phyloP scores from a whole-genome alignment of 2,329 filamentous ascomycete species.

The Dactylella cylindrospora region DNA sequence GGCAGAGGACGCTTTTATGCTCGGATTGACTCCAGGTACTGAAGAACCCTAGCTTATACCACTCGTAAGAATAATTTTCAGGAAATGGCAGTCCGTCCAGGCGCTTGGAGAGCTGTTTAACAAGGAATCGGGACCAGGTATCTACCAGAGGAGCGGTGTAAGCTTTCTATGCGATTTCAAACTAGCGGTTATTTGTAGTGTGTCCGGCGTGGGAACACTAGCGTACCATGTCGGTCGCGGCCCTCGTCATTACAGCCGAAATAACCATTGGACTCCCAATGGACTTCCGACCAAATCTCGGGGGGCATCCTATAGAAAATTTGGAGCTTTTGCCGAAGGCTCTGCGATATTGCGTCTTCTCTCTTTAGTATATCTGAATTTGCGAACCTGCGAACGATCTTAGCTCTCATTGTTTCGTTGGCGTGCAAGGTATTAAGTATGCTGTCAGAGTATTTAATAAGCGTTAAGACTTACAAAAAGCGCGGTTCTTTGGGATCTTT shows the following conservation, averaged over 20 bases:
- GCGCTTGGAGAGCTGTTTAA: constrained; percentile 19
- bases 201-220: background rate
- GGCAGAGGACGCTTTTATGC: constrained; percentile 21
- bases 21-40: constrained; percentile 29
- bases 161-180: background rate
- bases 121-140: constrained; percentile 33
- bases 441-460: too few relatives aligned
- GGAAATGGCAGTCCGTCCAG: background rate
- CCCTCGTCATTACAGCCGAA: constrained; percentile 22
- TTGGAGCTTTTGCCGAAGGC: constrained; percentile 9
- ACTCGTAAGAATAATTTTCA: constrained; percentile 5
- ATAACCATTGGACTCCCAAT: constrained; percentile 38
- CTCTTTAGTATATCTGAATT: constrained; percentile 6
- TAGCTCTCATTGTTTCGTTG: too few relatives aligned
- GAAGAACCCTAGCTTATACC: constrained; percentile 37
- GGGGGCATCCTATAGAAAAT: constrained; percentile 21
- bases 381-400: constrained; percentile 10
- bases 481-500: too few relatives aligned
- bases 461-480: too few relatives aligned
- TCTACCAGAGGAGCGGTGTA: constrained; percentile 1
- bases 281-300: constrained; percentile 30
- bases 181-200: background rate
- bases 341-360: constrained; percentile 3
- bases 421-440: too few relatives aligned
- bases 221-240: constrained; percentile 15